phyloP scores from a whole-genome alignment of 371 early-diverging fungal species.

The Actinomortierella ambigua region DNA sequence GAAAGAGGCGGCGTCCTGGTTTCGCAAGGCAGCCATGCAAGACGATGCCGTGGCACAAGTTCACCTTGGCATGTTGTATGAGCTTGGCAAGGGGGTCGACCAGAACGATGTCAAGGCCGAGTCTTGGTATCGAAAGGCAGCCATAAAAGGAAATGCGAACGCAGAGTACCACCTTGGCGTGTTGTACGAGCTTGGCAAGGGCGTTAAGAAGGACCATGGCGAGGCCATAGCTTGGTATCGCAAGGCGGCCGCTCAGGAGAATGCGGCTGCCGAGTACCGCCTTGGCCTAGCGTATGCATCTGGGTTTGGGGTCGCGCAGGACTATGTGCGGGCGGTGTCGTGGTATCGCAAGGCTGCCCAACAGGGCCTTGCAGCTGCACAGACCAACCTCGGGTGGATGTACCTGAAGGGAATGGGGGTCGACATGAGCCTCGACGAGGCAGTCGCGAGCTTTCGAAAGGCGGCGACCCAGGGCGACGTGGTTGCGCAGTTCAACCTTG shows the following conservation, averaged over 20 bases:
- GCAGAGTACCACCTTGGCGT: slow-evolving; percentile 71
- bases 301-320: slow-evolving; percentile 72
- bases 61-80: slow-evolving; percentile 73
- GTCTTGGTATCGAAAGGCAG: slow-evolving; percentile 60
- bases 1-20: too few species aligned
- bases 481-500: slow-evolving; percentile 79
- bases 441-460: slow-evolving; percentile 68
- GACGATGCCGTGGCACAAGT: slow-evolving; percentile 55
- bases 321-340: slow-evolving; percentile 64
- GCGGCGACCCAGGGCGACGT: slow-evolving; percentile 76
- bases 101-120: slow-evolving; percentile 66
- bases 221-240: slow-evolving; percentile 63
- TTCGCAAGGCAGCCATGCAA: slow-evolving; percentile 47
- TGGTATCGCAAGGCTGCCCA: slow-evolving; percentile 71
- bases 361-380: slow-evolving; percentile 65
- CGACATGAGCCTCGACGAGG: slow-evolving; percentile 57
- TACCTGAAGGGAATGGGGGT: slow-evolving; percentile 82
- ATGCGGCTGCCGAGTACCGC: slow-evolving; percentile 68
- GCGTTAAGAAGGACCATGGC: slow-evolving; percentile 52
- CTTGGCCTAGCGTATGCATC: slow-evolving; percentile 82
- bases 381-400: slow-evolving; percentile 82
- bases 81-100: slow-evolving; percentile 76
- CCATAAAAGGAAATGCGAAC: slow-evolving; percentile 58
- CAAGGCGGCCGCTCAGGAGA: slow-evolving; percentile 55
- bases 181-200: slow-evolving; percentile 75